Evolutionary conservation across 345 rosid genomes (phyloP), one percentile per base, ranked within the genome.

Genomic region (Kernera saxatilis): DNA sequence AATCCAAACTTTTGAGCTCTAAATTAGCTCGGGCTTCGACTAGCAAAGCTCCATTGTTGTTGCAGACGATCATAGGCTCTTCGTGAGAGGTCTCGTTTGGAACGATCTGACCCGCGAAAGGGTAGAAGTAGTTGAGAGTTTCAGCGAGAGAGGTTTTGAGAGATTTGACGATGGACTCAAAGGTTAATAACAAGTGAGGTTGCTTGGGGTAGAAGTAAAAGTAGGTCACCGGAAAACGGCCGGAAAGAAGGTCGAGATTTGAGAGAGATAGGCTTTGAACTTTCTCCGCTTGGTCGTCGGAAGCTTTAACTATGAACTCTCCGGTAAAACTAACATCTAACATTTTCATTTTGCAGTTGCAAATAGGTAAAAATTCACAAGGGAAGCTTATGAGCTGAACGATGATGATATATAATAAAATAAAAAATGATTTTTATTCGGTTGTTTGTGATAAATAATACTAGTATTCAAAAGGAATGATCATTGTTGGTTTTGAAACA

Each of bases 221-320:
- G 82, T 90, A 90, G 50, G 93, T 85, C 32, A 92, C 86, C 0
- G 96, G 95, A 62, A 88, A 92, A 52, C 96, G 93, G 33, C 96
- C 93, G 0, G 93, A 92, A 22, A 92, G 96, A 41, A 90, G 86
- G 81, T 92, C 98, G 8, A 92, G 93, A 70, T 89, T 86, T 75
- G 98, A 88, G 50, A 89, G 92, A 61, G 79, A 0, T 23, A 91
- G 53, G 53, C 49, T 70, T 5, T 57, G 72, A 62, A 76, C 64
- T 21, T 73, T 67, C 43, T 75, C 71, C 5, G 75, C 41, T 22
- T 73, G 72, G 56, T 75, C 63, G 6, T 18, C 41, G 46, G 95
- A 59, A 67, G 78, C 87, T 80, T 79, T 85, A 43, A 92, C 78
- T 8, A 86, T 58, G 45, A 69, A 79, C 73, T 70, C 73, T 49